Conservation (phyloP, 768 basidiomycete species). For the Lentinula raphanica region DNA sequence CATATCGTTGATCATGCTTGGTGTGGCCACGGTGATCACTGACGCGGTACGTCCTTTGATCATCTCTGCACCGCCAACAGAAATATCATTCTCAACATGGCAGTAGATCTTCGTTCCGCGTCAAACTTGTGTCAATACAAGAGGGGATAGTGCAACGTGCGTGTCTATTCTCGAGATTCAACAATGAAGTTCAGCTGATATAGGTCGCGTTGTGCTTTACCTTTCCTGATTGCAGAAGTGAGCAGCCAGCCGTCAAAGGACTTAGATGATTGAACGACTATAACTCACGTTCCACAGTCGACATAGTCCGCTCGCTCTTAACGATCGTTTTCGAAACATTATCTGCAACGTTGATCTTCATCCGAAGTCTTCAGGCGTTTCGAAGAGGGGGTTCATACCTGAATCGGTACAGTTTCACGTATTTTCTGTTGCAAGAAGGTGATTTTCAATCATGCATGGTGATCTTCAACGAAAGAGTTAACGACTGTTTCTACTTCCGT, state of each 20-base stretch:
- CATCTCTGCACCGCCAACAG: no score
- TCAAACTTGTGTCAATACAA: constrained; percentile 9
- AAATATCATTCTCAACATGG: no score
- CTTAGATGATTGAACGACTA: not conserved
- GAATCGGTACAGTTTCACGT: not conserved
- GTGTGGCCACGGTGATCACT: constrained; percentile 16
- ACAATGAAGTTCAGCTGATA: no score
- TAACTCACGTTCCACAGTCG: not conserved
- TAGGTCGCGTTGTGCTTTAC: no score
- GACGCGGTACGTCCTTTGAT: constrained; percentile 21
- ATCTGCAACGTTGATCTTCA: constrained; percentile 11
- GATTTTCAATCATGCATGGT: not conserved
- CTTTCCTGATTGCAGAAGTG: not conserved
- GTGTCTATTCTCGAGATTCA: no score
- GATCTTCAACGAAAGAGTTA: not conserved
- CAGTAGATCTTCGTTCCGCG: constrained; percentile 17
- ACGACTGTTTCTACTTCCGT: not conserved
- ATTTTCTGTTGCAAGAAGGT: constrained; percentile 6
- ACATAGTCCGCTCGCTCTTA: constrained; percentile 12
- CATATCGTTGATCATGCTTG: constrained; percentile 15
- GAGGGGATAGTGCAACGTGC: constrained; percentile 11
- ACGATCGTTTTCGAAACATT: constrained; percentile 16
- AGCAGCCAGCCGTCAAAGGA: not conserved
- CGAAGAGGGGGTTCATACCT: not conserved
- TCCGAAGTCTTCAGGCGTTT: constrained; percentile 14